phyloP scores from a whole-genome alignment of 495 filamentous ascomycete species.

The Staphylotrichum longicolle region DNA sequence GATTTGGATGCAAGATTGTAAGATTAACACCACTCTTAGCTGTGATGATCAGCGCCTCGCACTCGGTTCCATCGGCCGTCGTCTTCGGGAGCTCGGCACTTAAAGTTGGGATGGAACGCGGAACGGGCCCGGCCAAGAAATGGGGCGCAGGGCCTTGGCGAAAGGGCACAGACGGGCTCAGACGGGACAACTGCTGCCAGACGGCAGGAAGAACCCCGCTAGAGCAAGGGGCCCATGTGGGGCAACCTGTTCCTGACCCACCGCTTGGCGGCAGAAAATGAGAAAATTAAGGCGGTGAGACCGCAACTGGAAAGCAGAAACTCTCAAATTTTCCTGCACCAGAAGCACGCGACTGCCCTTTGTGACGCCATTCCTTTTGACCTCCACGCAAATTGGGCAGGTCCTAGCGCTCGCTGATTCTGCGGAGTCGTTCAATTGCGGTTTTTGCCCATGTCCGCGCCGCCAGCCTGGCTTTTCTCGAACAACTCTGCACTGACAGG shows the following conservation, averaged over 20 bases:
- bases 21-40: too few species aligned
- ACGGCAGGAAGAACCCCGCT: not conserved
- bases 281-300: constrained; percentile 23
- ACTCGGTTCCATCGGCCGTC: too few species aligned
- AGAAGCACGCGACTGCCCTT: constrained; percentile 9
- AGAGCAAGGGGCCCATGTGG: constrained; percentile 9
- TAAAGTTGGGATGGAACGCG: too few species aligned
- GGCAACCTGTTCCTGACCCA: not conserved
- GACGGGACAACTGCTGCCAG: too few species aligned
- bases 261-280: constrained; percentile 19
- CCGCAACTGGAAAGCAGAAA: constrained; percentile 3
- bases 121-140: too few species aligned
- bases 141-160: too few species aligned
- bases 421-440: not conserved
- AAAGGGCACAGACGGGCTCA: too few species aligned
- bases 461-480: constrained; percentile 48
- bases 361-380: constrained; percentile 6
- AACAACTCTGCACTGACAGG: constrained; percentile 34
- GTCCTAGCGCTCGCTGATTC: not conserved
- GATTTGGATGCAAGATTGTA: too few species aligned
- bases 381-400: not conserved
- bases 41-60: too few species aligned
- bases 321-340: constrained; percentile 17
- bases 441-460: constrained; percentile 32
- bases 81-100: too few species aligned